A percentile compares a stretch with the other conserved stretches of the same genome.
Conservation (phyloP, 2,329 filamentous ascomycete genomes). For the Phaeosphaeria sp. region DNA sequence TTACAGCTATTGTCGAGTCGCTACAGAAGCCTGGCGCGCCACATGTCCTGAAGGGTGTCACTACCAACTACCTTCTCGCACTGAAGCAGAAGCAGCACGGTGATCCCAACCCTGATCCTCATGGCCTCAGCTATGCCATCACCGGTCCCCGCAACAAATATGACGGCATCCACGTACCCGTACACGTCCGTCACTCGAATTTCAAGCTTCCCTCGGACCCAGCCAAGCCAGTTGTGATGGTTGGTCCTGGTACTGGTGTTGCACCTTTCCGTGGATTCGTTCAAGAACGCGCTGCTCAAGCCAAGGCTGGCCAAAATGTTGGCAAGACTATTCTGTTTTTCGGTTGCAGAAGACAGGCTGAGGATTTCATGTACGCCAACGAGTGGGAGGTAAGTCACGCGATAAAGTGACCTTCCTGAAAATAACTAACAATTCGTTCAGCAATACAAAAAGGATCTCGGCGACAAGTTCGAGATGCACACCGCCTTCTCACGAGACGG, state of each 20-base stretch:
- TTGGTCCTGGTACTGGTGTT: conserved; percentile 94
- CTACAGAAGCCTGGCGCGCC: conserved; percentile 77
- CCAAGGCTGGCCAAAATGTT: conserved; percentile 78
- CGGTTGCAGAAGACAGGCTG: conserved; percentile 83
- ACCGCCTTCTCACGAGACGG: conserved; percentile 94
- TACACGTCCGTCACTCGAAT: conserved; percentile 97
- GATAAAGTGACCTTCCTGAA: neutral
- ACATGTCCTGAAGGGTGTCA: conserved; percentile 87
- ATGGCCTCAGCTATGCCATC: conserved; percentile 86
- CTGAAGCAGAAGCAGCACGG: conserved; percentile 97
- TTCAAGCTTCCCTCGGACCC: conserved; percentile 98
- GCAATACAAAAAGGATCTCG: conserved; percentile 83
- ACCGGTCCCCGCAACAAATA: conserved; percentile 95
- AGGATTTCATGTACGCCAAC: conserved; percentile 90
- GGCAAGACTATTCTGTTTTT: conserved; percentile 93
- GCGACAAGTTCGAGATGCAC: conserved; percentile 87
- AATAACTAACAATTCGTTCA: conserved; percentile 45
- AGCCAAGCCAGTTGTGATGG: conserved; percentile 91
- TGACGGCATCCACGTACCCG: conserved; percentile 90
- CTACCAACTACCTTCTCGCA: conserved; percentile 94
- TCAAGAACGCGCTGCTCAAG: conserved; percentile 88
- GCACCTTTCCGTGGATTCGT: conserved; percentile 96
- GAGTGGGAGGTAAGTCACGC: conserved; percentile 82
- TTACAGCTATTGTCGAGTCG: conserved; percentile 93
- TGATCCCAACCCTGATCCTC: conserved; percentile 79